Conservation (phyloP, 495 filamentous ascomycete genomes). For the Penicillium angulare region DNA sequence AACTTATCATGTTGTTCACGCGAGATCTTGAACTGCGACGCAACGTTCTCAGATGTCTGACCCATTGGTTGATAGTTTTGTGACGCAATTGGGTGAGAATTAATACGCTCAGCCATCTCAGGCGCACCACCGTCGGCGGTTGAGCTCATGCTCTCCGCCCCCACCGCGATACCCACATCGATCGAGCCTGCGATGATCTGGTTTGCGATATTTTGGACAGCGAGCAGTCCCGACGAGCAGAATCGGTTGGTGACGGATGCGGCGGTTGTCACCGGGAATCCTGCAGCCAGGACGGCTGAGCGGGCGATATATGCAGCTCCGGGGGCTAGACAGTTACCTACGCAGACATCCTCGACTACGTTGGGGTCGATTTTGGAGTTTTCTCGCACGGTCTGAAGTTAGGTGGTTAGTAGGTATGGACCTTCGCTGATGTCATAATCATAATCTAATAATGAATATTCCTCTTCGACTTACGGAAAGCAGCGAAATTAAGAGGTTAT, state of each 20-base stretch:
- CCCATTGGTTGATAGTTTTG: slow-evolving; percentile 95
- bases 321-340: slow-evolving; percentile 72
- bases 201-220: slow-evolving; percentile 89
- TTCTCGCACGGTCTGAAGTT: slow-evolving; percentile 52
- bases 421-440: neutral
- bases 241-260: slow-evolving; percentile 85
- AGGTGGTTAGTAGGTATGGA: neutral
- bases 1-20: slow-evolving; percentile 77
- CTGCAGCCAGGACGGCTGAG: slow-evolving; percentile 83
- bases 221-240: slow-evolving; percentile 92
- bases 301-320: slow-evolving; percentile 78
- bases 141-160: slow-evolving; percentile 83
- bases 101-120: slow-evolving; percentile 72
- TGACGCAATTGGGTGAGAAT: slow-evolving; percentile 65
- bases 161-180: slow-evolving; percentile 82
- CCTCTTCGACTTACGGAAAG: slow-evolving; percentile 59
- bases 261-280: slow-evolving; percentile 82
- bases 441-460: neutral
- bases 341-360: slow-evolving; percentile 86
- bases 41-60: slow-evolving; percentile 94
- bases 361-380: slow-evolving; percentile 77
- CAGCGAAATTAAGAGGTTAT: slow-evolving; percentile 75
- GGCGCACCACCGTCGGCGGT: slow-evolving; percentile 67
- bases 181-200: slow-evolving; percentile 79
- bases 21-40: slow-evolving; percentile 75